phyloP scores from a whole-genome alignment of 1,284 basidiomycete genomes.

The Cutaneotrichosporon cutaneum region DNA sequence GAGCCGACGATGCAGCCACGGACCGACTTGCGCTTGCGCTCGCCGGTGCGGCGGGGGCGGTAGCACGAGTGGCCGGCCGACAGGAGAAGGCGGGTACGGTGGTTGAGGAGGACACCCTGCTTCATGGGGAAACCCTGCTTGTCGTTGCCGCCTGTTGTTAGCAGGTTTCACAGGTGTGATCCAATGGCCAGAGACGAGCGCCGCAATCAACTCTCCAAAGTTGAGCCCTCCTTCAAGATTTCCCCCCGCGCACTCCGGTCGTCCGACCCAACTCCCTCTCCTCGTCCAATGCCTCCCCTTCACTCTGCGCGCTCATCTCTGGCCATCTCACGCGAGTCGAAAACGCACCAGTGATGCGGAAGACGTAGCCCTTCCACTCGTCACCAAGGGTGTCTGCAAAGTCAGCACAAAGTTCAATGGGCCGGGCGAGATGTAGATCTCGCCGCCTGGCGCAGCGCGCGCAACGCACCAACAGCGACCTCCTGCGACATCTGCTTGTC shows the following conservation, averaged over 20 bases:
- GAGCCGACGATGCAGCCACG: conserved; percentile 96
- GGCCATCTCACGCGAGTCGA: background rate
- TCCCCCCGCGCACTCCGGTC: background rate
- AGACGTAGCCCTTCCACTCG: conserved; percentile 96
- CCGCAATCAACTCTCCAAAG: background rate
- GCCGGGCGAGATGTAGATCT: background rate
- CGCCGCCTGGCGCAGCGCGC: background rate
- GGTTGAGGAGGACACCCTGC: conserved; percentile 93
- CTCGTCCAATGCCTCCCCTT: background rate
- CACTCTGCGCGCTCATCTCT: background rate
- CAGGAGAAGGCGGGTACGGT: conserved; percentile 93
- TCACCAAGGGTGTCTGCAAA: conserved; percentile 66
- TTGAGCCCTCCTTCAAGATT: conserved; percentile 69
- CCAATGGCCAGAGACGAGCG: background rate
- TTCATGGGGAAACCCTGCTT: conserved; percentile 69
- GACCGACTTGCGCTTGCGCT: conserved; percentile 98
- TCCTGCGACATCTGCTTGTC: conserved; percentile 97
- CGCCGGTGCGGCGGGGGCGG: conserved; percentile 86
- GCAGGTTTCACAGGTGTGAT: background rate
- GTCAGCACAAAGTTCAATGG: background rate
- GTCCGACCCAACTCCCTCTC: background rate
- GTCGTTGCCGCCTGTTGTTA: conserved; percentile 49
- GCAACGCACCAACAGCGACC: conserved; percentile 55
- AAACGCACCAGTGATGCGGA: conserved; percentile 84
- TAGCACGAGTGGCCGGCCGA: conserved; percentile 97